These are phyloP conservation scores for Cyphellophora europaea DNA, from an alignment of 2,329 filamentous ascomycete genomes.

Conservation along the genomic window DNA sequence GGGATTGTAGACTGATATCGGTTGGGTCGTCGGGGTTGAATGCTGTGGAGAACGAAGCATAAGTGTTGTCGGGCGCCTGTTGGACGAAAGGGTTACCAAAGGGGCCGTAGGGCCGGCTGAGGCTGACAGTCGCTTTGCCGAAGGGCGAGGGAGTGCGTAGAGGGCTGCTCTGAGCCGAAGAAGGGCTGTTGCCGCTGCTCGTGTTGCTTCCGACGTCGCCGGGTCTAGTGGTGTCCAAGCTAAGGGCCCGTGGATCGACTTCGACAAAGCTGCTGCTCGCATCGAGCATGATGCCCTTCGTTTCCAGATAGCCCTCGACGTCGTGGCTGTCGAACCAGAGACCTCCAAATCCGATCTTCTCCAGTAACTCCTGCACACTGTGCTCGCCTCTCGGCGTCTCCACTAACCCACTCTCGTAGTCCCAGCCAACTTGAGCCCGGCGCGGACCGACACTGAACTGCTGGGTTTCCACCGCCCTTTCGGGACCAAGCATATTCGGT, in stretches of 20 bases:
- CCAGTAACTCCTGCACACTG: slow-evolving; percentile 22
- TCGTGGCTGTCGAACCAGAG: slow-evolving; percentile 71
- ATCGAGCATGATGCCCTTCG: slow-evolving; percentile 23
- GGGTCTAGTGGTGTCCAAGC: not conserved
- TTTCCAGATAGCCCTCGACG: slow-evolving; percentile 62
- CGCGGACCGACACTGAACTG: slow-evolving; percentile 12
- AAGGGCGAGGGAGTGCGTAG: not conserved
- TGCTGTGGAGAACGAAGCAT: not conserved
- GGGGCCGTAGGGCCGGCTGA: not conserved
- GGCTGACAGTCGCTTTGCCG: not conserved
- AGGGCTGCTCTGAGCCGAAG: not conserved
- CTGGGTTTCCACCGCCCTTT: slow-evolving; percentile 9
- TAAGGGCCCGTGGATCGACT: slow-evolving; percentile 8
- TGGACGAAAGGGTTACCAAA: not conserved
- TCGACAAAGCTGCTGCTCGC: slow-evolving; percentile 22
- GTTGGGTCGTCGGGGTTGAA: too few relatives aligned
- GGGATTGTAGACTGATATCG: not conserved
- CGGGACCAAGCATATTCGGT: slow-evolving; percentile 19
- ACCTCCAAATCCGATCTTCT: slow-evolving; percentile 55
- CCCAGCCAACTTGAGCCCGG: slow-evolving; percentile 10
- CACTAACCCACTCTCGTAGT: too few relatives aligned
- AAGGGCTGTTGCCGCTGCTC: not conserved
- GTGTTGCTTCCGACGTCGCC: not conserved
- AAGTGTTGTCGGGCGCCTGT: not conserved
- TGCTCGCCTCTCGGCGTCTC: slow-evolving; percentile 19